Percentiles rank a stretch among this genome's conserved stretches.
Conservation (phyloP, 1,139 yeast species). For the Blastobotrys serpentis region DNA sequence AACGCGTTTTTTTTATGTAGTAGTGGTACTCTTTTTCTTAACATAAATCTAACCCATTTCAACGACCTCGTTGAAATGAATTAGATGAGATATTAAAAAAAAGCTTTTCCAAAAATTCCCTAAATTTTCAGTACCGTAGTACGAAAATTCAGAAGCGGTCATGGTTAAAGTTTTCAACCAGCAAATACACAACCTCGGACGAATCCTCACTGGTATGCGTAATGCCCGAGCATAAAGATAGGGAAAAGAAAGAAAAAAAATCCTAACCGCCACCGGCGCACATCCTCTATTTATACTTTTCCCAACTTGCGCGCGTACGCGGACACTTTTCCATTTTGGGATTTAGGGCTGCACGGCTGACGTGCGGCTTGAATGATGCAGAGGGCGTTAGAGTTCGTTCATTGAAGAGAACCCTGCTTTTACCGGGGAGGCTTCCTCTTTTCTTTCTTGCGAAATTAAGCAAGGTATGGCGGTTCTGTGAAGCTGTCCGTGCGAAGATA, state of each 20-base stretch:
- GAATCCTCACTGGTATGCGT: slow-evolving; percentile 99
- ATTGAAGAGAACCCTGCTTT: too few species aligned
- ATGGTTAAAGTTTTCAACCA: slow-evolving; percentile 99
- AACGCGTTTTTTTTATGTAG: neutral
- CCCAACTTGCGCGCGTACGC: neutral
- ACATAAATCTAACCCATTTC: neutral
- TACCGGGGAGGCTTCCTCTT: too few species aligned
- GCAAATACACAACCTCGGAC: slow-evolving; percentile 99
- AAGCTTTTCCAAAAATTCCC: slow-evolving; percentile 75
- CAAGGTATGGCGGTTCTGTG: too few species aligned
- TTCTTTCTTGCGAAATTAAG: too few species aligned
- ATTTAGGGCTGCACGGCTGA: slow-evolving; percentile 2
- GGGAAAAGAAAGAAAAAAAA: slow-evolving; percentile 42
- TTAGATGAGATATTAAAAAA: slow-evolving; percentile 11
- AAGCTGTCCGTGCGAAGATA: too few species aligned
- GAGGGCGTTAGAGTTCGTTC: too few species aligned
- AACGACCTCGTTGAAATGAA: slow-evolving; percentile 11
- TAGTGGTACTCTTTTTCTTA: neutral
- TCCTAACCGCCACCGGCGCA: slow-evolving; percentile 7
- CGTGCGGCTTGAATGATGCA: too few species aligned
- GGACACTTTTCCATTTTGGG: slow-evolving; percentile 2
- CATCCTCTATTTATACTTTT: slow-evolving; percentile 10
- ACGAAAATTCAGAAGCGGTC: slow-evolving; percentile 80
- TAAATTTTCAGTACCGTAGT: slow-evolving; percentile 37
- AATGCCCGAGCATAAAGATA: slow-evolving; percentile 99